A percentile compares a stretch with the other conserved stretches of the same genome.
Conservation (phyloP, 306 rosid genomes). For the Pyrus bretschneideri region DNA sequence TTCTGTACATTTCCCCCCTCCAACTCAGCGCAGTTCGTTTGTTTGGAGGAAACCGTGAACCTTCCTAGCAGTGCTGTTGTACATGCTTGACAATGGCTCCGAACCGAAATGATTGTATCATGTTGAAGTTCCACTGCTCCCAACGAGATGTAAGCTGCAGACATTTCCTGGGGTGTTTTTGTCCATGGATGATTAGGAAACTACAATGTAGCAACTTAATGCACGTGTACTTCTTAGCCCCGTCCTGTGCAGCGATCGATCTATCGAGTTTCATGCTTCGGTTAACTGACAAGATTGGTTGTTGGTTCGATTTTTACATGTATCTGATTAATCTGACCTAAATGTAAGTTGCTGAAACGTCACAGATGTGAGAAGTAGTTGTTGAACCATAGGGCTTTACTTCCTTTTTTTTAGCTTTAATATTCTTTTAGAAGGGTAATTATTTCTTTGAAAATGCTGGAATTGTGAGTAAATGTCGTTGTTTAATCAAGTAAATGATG, state of each 20-base stretch:
- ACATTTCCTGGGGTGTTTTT: slow-evolving; percentile 10
- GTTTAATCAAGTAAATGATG: not conserved
- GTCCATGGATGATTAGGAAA: slow-evolving; percentile 10
- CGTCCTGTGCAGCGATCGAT: not conserved
- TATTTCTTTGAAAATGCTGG: not conserved
- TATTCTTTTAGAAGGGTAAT: not conserved
- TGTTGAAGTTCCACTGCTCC: slow-evolving; percentile 13
- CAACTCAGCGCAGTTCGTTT: slow-evolving; percentile 1
- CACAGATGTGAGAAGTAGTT: slow-evolving; percentile 1
- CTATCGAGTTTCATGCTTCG: not conserved
- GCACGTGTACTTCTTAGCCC: not conserved
- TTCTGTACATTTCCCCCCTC: slow-evolving; percentile 23
- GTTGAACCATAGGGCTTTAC: not conserved
- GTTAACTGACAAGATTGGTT: not conserved
- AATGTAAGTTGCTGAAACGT: not conserved
- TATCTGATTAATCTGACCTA: slow-evolving; percentile 1
- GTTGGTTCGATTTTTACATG: slow-evolving; percentile 2
- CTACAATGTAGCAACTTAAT: not conserved
- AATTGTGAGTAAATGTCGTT: not conserved
- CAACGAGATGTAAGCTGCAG: slow-evolving; percentile 14
- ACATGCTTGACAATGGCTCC: slow-evolving; percentile 21
- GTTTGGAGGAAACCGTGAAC: slow-evolving; percentile 21
- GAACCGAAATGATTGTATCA: slow-evolving; percentile 14
- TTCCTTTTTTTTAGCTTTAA: not conserved
- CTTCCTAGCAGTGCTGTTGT: slow-evolving; percentile 18